Evolutionary conservation across 2,329 filamentous ascomycete species (phyloP), one percentile per base, ranked within the genome.

Genomic region (Septoria linicola): DNA sequence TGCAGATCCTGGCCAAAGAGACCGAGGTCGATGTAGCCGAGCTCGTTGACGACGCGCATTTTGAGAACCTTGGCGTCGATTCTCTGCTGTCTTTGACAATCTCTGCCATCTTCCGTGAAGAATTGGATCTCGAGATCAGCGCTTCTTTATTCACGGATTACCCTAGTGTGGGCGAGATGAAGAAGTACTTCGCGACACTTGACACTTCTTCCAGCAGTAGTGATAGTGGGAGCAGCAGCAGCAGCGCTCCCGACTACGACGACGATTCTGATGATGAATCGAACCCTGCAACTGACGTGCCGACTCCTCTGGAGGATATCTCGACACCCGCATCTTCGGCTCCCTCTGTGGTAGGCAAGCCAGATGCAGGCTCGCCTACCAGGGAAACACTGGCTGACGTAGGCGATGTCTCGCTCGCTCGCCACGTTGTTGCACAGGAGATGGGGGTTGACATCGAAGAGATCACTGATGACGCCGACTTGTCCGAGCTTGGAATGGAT

Each of bases 1-100:
- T 85, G 67, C 77, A 80, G 47, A 86, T 84, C 49, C 82, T 88
- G 55, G 81, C 84, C n/a, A 75, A 78, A 31, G 85, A 88, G 66
- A 80, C 80, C 41, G 80, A 81, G 54, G 74, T 84, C 16, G 77
- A 80, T 44, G 74, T 78, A 61, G 72, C 73, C 16, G 80, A 84
- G 62, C 74, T 84, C 45, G 76, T 80, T 10, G 79, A 83, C 46
- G 78, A 80, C 46, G 75, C 80, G 45, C 77, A 79, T 42, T 83
- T 83, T 59, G 79, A 81, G 58, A 81, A 83, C 60, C 76, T 83
- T 19, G 80, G 80, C 53, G 80, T 83, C 25, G 80, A 83, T 66
- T 83, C 80, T 6, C 72, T 83, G 14, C 76, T 83, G 57, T 82
- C 80, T 1, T 63, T 83, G 50, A 82, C 80, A 21, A 80, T 83